Conservation (phyloP, 805 yeast species). For the Wickerhamiella australiensis region DNA sequence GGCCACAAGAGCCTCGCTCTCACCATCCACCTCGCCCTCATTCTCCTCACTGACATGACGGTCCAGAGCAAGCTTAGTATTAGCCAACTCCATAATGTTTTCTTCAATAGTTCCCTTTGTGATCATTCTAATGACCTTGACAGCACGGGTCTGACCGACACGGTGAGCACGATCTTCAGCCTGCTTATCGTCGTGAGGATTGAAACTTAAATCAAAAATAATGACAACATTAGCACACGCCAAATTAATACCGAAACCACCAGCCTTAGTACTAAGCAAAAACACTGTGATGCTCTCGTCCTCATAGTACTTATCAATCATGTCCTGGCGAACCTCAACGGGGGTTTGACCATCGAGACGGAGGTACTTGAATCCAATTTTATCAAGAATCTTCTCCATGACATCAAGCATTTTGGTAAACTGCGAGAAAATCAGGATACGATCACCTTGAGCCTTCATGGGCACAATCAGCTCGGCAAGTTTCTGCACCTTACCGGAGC, state of each 20-base stretch:
- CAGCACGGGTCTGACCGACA: constrained; percentile 86
- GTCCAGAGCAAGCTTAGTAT: constrained; percentile 82
- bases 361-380: constrained; percentile 54
- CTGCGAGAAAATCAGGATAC: constrained; percentile 74
- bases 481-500: constrained; percentile 62
- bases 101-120: constrained; percentile 74
- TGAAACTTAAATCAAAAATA: constrained; percentile 86
- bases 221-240: constrained; percentile 90
- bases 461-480: constrained; percentile 46
- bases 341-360: constrained; percentile 89
- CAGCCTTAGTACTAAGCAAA: constrained; percentile 86
- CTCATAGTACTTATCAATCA: constrained; percentile 80
- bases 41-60: constrained; percentile 32
- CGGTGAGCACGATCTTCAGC: constrained; percentile 98
- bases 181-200: constrained; percentile 97
- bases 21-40: constrained; percentile 28
- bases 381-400: constrained; percentile 59
- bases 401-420: constrained; percentile 90
- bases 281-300: constrained; percentile 75
- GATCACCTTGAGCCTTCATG: constrained; percentile 45
- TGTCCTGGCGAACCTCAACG: constrained; percentile 83
- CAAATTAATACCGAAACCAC: constrained; percentile 95
- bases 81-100: constrained; percentile 72
- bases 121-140: constrained; percentile 63
- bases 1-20: constrained; percentile 30